A percentile compares a stretch with the other conserved stretches of the same genome.
Evolutionary conservation across 2,329 filamentous ascomycete genomes (phyloP).

Genomic region (Fusarium hostae): DNA sequence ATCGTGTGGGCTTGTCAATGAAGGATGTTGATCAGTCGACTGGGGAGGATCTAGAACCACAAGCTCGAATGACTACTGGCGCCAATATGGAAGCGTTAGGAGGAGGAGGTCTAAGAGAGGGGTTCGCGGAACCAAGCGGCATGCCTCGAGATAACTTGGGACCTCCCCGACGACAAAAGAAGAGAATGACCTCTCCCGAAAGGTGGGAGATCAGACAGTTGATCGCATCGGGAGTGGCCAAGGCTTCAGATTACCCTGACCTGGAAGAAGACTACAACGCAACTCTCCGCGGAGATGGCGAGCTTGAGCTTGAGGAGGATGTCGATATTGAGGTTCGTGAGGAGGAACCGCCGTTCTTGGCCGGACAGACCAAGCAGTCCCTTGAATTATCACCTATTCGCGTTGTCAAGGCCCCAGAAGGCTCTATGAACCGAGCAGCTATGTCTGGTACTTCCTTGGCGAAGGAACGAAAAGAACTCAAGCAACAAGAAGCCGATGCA

Average conservation of each 20-base stretch:
- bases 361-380: constrained; percentile 95
- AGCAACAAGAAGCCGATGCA: constrained; percentile 86
- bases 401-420: constrained; percentile 96
- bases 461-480: constrained; percentile 88
- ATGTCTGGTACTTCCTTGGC: constrained; percentile 91
- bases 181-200: constrained; percentile 95
- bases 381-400: constrained; percentile 94
- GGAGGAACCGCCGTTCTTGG: constrained; percentile 95
- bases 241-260: constrained; percentile 93
- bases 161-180: constrained; percentile 72
- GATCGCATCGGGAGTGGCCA: constrained; percentile 93
- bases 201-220: constrained; percentile 97
- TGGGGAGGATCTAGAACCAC: constrained; percentile 83
- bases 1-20: constrained; percentile 89
- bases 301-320: constrained; percentile 93
- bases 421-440: constrained; percentile 95
- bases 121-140: constrained; percentile 60
- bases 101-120: constrained; percentile 69
- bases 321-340: constrained; percentile 97
- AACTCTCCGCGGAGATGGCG: constrained; percentile 84
- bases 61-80: constrained; percentile 82
- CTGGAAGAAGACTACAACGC: constrained; percentile 94
- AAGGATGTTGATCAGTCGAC: constrained; percentile 95
- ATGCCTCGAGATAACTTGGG: constrained; percentile 55
- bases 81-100: constrained; percentile 89